These are phyloP conservation scores for Trametes polyzona DNA, from an alignment of 1,284 basidiomycete species.

Conservation along the genomic window DNA sequence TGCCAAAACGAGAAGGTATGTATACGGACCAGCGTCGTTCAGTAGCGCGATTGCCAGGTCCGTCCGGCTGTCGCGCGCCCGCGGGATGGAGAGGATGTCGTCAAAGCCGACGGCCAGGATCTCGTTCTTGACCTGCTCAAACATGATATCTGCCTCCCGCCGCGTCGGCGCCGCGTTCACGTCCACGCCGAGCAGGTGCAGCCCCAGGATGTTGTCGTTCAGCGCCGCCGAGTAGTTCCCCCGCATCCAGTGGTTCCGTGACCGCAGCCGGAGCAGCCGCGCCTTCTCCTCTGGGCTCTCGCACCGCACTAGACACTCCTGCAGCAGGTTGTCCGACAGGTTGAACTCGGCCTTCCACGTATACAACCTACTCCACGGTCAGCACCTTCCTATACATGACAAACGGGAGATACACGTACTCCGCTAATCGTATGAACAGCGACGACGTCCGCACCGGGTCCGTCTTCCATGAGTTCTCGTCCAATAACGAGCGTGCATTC, in stretches of 20 bases:
- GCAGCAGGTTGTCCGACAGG: conserved; percentile 53
- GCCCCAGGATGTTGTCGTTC: conserved; percentile 59
- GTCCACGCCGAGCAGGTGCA: conserved; percentile 64
- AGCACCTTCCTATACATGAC: background rate
- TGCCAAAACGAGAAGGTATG: background rate
- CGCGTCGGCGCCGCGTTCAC: conserved; percentile 55
- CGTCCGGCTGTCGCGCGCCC: conserved; percentile 56
- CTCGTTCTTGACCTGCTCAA: conserved; percentile 70
- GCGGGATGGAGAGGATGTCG: conserved; percentile 63
- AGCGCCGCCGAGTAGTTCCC: conserved; percentile 60
- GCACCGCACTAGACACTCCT: conserved; percentile 53
- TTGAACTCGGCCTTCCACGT: conserved; percentile 67
- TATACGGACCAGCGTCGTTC: conserved; percentile 62
- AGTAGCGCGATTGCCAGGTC: conserved; percentile 66
- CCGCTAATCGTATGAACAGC: conserved; percentile 58
- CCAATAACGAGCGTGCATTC: conserved; percentile 58
- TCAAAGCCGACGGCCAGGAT: conserved; percentile 70
- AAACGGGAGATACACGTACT: conserved; percentile 47
- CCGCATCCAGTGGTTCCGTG: conserved; percentile 63
- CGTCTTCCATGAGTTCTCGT: conserved; percentile 55
- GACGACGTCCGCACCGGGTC: conserved; percentile 52
- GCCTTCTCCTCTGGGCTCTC: conserved; percentile 57
- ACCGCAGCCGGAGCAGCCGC: conserved; percentile 59
- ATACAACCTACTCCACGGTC: conserved; percentile 44
- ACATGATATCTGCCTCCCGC: conserved; percentile 60